Evolutionary conservation across 768 basidiomycete species (phyloP).

Genomic region (Collybia nuda): DNA sequence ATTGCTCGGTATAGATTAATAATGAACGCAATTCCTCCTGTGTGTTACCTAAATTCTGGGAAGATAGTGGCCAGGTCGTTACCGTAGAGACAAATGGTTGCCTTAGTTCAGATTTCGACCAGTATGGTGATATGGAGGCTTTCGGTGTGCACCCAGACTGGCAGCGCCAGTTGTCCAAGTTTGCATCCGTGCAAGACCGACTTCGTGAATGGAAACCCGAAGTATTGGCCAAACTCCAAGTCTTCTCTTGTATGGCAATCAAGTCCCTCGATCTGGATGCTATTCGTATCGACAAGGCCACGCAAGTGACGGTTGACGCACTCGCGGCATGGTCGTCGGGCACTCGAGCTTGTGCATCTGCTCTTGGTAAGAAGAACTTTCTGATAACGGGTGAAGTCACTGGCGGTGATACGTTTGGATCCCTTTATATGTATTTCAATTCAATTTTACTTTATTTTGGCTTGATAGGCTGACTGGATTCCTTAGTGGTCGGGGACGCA

Average conservation of each 20-base stretch:
- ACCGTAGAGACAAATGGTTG: constrained; percentile 68
- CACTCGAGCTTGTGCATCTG: constrained; percentile 72
- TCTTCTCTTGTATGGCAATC: constrained; percentile 85
- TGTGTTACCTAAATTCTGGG: constrained; percentile 76
- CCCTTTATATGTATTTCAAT: constrained; percentile 67
- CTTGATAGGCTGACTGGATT: not conserved
- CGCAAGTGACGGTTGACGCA: constrained; percentile 84
- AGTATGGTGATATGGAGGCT: constrained; percentile 96
- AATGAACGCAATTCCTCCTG: constrained; percentile 79
- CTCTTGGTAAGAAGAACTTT: constrained; percentile 81
- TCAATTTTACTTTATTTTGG: not conserved
- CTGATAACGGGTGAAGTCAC: constrained; percentile 93
- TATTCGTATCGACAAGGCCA: constrained; percentile 94
- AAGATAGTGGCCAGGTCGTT: constrained; percentile 68
- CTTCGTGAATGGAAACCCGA: constrained; percentile 86
- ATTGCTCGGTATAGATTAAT: constrained; percentile 40
- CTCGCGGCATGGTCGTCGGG: constrained; percentile 72
- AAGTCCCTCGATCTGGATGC: constrained; percentile 88
- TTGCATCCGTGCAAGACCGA: constrained; percentile 95
- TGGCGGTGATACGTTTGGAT: constrained; percentile 88
- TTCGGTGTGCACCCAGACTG: constrained; percentile 95
- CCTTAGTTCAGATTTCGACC: constrained; percentile 84
- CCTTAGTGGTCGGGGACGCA: constrained; percentile 83
- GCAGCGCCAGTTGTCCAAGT: constrained; percentile 93
- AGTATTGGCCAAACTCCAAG: constrained; percentile 75